Evolutionary conservation across 345 rosid species (phyloP).

Genomic region (Dipteronia dyeriana): DNA sequence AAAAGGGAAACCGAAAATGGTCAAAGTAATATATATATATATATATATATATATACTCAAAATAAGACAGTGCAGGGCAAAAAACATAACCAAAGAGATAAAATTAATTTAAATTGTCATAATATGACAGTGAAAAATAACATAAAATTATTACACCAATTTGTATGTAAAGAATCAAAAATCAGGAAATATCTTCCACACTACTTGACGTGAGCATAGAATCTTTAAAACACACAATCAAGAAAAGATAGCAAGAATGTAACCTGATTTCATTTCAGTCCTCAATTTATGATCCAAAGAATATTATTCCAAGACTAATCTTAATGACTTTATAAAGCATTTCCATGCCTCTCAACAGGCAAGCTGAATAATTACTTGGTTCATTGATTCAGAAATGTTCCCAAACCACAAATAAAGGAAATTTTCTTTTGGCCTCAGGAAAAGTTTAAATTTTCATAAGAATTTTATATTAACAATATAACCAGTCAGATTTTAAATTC

Average conservation of each 20-base stretch:
- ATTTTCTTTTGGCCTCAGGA: background rate
- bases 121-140: background rate
- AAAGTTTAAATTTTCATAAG: background rate
- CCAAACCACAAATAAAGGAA: background rate
- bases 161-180: background rate
- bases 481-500: background rate
- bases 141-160: background rate
- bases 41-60: background rate
- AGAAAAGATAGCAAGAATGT: background rate
- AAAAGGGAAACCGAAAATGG: background rate
- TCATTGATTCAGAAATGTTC: background rate
- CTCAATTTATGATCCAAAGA: background rate
- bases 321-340: background rate
- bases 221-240: background rate
- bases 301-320: background rate
- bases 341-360: background rate
- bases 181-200: background rate
- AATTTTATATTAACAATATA: background rate
- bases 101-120: conserved; percentile 1
- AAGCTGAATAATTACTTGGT: background rate
- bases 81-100: background rate
- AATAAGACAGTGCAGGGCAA: background rate
- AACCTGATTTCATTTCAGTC: background rate
- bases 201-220: background rate
- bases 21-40: background rate